Evolutionary conservation across 352 stramenopile species (phyloP).

Genomic region (Phytophthora cryptogea): DNA sequence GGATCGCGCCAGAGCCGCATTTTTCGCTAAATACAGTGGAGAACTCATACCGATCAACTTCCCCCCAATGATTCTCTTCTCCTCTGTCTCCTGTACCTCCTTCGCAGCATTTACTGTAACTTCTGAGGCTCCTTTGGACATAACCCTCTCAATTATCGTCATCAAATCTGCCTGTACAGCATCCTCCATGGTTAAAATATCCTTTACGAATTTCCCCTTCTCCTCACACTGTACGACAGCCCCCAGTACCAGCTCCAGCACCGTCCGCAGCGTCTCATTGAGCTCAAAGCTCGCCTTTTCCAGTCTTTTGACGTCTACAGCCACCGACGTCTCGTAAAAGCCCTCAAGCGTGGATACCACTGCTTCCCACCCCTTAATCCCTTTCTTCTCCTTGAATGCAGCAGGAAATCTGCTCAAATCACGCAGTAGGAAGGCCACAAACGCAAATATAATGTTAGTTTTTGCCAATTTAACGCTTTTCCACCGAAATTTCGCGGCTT

Average conservation of each 20-base stretch:
- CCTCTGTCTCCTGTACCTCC: neutral
- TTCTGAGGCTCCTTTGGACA: constrained; percentile 24
- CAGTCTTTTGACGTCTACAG: constrained; percentile 27
- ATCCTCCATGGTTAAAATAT: constrained; percentile 71
- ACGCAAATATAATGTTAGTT: constrained; percentile 27
- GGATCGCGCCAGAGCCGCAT: constrained; percentile 50
- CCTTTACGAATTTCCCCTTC: constrained; percentile 59
- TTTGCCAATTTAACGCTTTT: neutral
- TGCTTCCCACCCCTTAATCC: neutral
- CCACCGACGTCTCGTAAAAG: constrained; percentile 53
- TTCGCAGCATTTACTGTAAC: neutral
- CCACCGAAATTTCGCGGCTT: neutral
- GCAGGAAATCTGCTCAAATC: constrained; percentile 19
- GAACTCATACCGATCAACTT: constrained; percentile 11
- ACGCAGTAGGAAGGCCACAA: neutral
- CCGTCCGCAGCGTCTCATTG: constrained; percentile 11
- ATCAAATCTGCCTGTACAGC: constrained; percentile 67
- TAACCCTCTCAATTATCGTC: constrained; percentile 60
- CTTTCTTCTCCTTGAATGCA: neutral
- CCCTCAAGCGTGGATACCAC: constrained; percentile 38
- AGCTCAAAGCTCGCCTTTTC: constrained; percentile 14
- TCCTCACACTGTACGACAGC: constrained; percentile 64
- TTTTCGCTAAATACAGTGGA: constrained; percentile 49
- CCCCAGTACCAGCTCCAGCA: constrained; percentile 54
- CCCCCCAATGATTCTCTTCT: constrained; percentile 9